phyloP scores from a whole-genome alignment of 106 monocot genomes.

The Hemerocallis citrina region DNA sequence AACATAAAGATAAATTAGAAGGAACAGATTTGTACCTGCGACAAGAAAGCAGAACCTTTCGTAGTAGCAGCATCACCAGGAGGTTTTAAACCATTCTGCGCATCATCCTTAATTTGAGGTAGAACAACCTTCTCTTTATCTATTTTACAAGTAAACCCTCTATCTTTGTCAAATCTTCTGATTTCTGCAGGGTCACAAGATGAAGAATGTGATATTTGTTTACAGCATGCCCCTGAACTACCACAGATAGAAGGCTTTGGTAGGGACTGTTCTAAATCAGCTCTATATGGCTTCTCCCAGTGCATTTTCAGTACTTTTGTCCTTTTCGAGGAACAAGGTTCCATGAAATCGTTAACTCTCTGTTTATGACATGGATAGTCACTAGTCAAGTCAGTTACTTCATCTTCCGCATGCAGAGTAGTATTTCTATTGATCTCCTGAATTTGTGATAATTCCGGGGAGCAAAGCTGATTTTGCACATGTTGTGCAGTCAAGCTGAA shows the following conservation, averaged over 20 bases:
- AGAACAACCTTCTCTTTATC: neutral
- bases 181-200: slow-evolving; percentile 11
- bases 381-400: slow-evolving; percentile 49
- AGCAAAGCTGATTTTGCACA: slow-evolving; percentile 13
- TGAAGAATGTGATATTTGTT: slow-evolving; percentile 12
- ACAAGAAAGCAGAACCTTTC: slow-evolving; percentile 65
- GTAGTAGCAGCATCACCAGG: slow-evolving; percentile 17
- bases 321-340: slow-evolving; percentile 30
- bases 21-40: slow-evolving; percentile 33
- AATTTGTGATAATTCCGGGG: slow-evolving; percentile 7
- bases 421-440: slow-evolving; percentile 1
- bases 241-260: neutral
- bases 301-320: slow-evolving; percentile 16
- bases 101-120: slow-evolving; percentile 14
- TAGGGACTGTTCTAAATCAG: neutral
- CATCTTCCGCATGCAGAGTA: slow-evolving; percentile 11
- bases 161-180: slow-evolving; percentile 1
- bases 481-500: neutral
- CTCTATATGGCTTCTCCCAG: neutral
- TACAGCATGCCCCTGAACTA: slow-evolving; percentile 7
- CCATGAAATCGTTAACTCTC: slow-evolving; percentile 1
- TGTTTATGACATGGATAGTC: slow-evolving; percentile 12
- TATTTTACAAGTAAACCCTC: slow-evolving; percentile 1
- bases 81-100: slow-evolving; percentile 6
- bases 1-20: neutral